These are phyloP conservation scores for Coprinellus micaceus DNA, from an alignment of 768 basidiomycete genomes.

Conservation along the genomic window DNA sequence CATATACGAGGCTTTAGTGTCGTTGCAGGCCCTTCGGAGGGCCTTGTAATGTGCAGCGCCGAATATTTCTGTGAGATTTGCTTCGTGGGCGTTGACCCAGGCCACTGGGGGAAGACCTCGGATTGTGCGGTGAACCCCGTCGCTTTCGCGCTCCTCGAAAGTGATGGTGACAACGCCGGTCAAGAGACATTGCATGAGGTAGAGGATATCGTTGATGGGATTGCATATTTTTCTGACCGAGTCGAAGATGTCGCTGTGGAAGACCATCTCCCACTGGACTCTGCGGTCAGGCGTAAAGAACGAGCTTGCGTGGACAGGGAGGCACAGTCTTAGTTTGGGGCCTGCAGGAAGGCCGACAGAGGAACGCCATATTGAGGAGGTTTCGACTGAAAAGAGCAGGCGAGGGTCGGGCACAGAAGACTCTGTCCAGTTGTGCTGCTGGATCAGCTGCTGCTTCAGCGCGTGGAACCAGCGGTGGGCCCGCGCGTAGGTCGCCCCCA, in stretches of 20 bases:
- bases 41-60: conserved; percentile 69
- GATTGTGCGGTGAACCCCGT: conserved; percentile 69
- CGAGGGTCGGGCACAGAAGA: conserved; percentile 55
- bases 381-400: conserved; percentile 78
- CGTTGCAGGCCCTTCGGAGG: conserved; percentile 68
- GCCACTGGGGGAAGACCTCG: conserved; percentile 74
- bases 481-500: conserved; percentile 76
- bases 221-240: conserved; percentile 64
- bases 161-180: conserved; percentile 69
- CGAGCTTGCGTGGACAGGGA: conserved; percentile 76
- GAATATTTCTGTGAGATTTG: conserved; percentile 66
- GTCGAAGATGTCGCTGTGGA: conserved; percentile 74
- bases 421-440: conserved; percentile 69
- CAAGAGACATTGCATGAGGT: conserved; percentile 67
- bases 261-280: conserved; percentile 89
- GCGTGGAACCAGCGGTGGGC: conserved; percentile 73
- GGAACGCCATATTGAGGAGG: conserved; percentile 74
- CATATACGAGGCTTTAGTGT: conserved; percentile 69
- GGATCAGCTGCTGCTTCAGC: conserved; percentile 61
- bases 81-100: conserved; percentile 72
- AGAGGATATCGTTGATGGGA: conserved; percentile 67
- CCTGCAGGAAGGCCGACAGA: conserved; percentile 72
- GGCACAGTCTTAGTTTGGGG: conserved; percentile 66
- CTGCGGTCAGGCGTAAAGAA: conserved; percentile 84
- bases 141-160: conserved; percentile 70